Base-by-base conservation (phyloP, 1,284 basidiomycete species). In the Tylopilus orsonianus region DNA sequence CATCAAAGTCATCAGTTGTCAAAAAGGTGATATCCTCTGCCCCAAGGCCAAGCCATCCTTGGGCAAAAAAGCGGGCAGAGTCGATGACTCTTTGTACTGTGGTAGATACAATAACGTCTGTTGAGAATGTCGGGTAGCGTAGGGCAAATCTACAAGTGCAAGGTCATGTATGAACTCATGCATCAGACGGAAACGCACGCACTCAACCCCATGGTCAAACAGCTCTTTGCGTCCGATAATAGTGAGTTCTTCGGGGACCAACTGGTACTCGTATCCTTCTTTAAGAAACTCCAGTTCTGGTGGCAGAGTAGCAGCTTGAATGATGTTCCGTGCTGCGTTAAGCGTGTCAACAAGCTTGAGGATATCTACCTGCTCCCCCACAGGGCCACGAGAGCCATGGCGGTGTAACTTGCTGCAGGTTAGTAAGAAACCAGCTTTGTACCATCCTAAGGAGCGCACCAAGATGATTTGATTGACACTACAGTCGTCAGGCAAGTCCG, bases 401-500 rank as follows among this genome's bases (percentile, higher is more conserved):
- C 54, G 48, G 14, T 62, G 50, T 5, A 58, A 22, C 59, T 58
- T 27, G 26, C 5, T 27, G 26, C 26, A 6, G 20, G 13, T 35
- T 12, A 18, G 14, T 2, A 18, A 3, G 16, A 8, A 1, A 6
- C n/a, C n/a, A n/a, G 10, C 13, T 34, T 2, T 13, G 20, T 18
- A 13, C 12, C 2, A 27, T 5, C 10, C 26, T 7, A 13, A 38
- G 26, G n/a, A 33, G 27, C 60, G 49, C 44, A 56, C 61, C 57
- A 72, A 55, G 56, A 74, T 64, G 50, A 75, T 71, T 60, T 72
- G 72, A 27, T 73, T 67, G 30, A 77, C 71, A 29, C 50, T 63
- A 52, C 74, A 77, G 51, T 74, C 74, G 8, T 54, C 61, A 10
- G 75, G 73, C 8, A 77, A 59, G 19, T 66, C 54, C 42, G 48